Evolutionary conservation across 805 yeast species (phyloP).

Genomic region (Jamesozyma rosinii): DNA sequence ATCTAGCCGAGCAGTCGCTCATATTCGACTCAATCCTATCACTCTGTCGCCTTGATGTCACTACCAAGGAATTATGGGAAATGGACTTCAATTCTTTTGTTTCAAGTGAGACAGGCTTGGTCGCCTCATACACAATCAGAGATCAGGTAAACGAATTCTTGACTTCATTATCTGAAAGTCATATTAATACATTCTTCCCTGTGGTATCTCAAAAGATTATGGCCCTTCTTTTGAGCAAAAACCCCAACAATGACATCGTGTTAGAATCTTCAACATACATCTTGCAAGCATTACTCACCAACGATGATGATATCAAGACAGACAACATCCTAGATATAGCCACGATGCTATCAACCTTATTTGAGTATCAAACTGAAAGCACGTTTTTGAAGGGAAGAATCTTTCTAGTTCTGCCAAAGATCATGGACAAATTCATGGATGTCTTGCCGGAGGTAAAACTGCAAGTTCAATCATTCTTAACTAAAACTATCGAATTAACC

Average conservation of each 20-base stretch:
- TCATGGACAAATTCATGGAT: slow-evolving; percentile 43
- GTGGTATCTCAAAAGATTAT: slow-evolving; percentile 4
- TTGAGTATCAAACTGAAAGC: slow-evolving; percentile 13
- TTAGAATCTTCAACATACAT: slow-evolving; percentile 21
- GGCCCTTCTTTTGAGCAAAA: background rate
- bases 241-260: background rate
- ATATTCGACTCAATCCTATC: slow-evolving; percentile 29
- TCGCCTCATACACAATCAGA: slow-evolving; percentile 47
- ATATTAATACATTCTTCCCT: background rate
- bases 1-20: slow-evolving; percentile 5
- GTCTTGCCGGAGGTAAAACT: slow-evolving; percentile 26
- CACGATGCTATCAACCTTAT: slow-evolving; percentile 11
- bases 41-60: slow-evolving; percentile 37
- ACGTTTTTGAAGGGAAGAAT: slow-evolving; percentile 41
- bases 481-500: slow-evolving; percentile 17
- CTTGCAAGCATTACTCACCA: slow-evolving; percentile 14
- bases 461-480: slow-evolving; percentile 26
- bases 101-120: slow-evolving; percentile 63
- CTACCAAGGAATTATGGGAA: slow-evolving; percentile 39
- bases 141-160: slow-evolving; percentile 52
- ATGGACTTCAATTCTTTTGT: slow-evolving; percentile 62
- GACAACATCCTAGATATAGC: background rate
- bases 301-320: slow-evolving; percentile 12
- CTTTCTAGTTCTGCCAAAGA: slow-evolving; percentile 46
- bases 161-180: slow-evolving; percentile 35